Percentiles rank a stretch among this genome's conserved stretches.
Conservation (phyloP, 2,329 filamentous ascomycete species). For the Talaromyces amestolkiae region DNA sequence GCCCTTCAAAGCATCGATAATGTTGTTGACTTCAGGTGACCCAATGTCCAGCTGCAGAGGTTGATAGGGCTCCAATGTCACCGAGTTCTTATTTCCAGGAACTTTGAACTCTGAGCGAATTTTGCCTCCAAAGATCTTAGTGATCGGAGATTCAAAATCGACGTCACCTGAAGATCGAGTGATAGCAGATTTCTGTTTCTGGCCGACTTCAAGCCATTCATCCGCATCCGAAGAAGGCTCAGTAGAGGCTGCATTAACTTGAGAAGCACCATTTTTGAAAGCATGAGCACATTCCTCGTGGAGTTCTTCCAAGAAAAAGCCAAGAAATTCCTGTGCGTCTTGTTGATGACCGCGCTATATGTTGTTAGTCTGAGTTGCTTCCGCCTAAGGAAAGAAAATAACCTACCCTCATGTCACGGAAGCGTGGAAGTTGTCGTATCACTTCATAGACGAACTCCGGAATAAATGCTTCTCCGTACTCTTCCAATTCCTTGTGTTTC, state of each 20-base stretch:
- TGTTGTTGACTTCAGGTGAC: conserved; percentile 79
- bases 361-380: conserved; percentile 8
- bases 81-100: conserved; percentile 81
- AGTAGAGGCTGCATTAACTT: conserved; percentile 46
- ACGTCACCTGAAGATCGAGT: conserved; percentile 80
- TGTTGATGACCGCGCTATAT: conserved; percentile 85
- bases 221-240: conserved; percentile 48
- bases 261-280: conserved; percentile 57
- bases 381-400: neutral
- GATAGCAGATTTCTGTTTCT: conserved; percentile 80
- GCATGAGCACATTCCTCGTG: conserved; percentile 87
- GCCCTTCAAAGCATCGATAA: conserved; percentile 83
- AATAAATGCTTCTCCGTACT: conserved; percentile 85
- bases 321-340: conserved; percentile 95
- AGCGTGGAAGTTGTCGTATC: conserved; percentile 80
- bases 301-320: conserved; percentile 85
- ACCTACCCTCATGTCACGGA: conserved; percentile 84
- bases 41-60: conserved; percentile 94
- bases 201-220: conserved; percentile 93
- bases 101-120: conserved; percentile 86
- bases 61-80: conserved; percentile 91
- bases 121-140: conserved; percentile 90
- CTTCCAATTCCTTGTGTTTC: conserved; percentile 79
- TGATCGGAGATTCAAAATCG: conserved; percentile 74
- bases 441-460: conserved; percentile 95